Evolutionary conservation across 148 eudicot genomes (phyloP), one percentile per base, ranked within the genome.

Genomic region (Polygonum maritimum): DNA sequence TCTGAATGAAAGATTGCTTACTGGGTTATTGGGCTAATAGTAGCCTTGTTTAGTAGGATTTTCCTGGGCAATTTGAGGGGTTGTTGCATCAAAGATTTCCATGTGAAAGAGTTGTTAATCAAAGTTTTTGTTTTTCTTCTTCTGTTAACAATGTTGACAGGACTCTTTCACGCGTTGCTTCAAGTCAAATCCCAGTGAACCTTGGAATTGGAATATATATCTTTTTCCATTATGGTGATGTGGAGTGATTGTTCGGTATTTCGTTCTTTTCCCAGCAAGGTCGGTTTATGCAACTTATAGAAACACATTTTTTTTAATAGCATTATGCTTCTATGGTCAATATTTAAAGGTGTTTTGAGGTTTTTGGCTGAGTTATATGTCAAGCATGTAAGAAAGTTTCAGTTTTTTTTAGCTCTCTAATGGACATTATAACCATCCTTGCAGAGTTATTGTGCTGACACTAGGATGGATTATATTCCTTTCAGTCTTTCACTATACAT

Each of bases 121-220:
- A 22, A 22, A 52, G 3, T 6, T 36, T 11, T 26, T 26, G 31
- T 26, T 22, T 15, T 69, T n/a, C 16, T 26, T 58, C 21, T 44
- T 36, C 19, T 51, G 44, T 26, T 21, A 5, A 3, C 51, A 36
- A 49, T 8, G 48, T 82, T 74, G 79, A 51, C 89, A 96, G 99
- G 99, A 96, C 77, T 91, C 99, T 76, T 96, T 96, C 83, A 96
- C 99, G 0, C 92, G 98, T 52, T 96, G 99, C 85, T 96, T 96
- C 87, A 96, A 96, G 89, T 96, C 99, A 54, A 96, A 86, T 85
- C 87, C 98, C 76, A 91, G 97, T 31, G 99, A 96, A 81, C 98
- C 99, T 11, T 96, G 99, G 99, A 92, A 96, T 83, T 96, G 97
- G 98, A 96, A 96, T 80, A 76, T 96, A 35, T 96, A 96, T 80